These are phyloP conservation scores for Pichia cephalocereana DNA, from an alignment of 805 yeast genomes.

Conservation along the genomic window DNA sequence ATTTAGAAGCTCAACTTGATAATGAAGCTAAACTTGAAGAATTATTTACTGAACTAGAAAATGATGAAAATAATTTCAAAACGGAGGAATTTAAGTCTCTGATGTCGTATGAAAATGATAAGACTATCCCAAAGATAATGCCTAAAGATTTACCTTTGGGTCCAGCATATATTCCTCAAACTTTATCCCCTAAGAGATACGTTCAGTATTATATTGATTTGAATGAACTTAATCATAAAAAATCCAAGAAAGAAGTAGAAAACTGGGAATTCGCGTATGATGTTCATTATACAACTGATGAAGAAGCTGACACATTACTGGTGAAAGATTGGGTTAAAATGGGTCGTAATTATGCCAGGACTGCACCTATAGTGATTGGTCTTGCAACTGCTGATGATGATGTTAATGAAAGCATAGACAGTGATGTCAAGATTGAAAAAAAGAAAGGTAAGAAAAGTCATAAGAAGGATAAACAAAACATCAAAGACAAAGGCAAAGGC, in stretches of 20 bases:
- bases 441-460: neutral
- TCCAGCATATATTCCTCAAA: conserved; percentile 66
- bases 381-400: neutral
- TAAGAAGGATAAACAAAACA: neutral
- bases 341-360: conserved; percentile 42
- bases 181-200: conserved; percentile 64
- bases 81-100: conserved; percentile 5
- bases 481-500: too few relatives aligned
- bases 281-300: conserved; percentile 63
- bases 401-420: neutral
- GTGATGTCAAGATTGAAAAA: conserved; percentile 1
- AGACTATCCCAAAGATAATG: conserved; percentile 51
- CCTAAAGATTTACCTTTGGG: conserved; percentile 51
- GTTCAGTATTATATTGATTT: conserved; percentile 71
- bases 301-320: conserved; percentile 42
- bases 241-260: conserved; percentile 25
- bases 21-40: conserved; percentile 5
- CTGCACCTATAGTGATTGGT: conserved; percentile 20
- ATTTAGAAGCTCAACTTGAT: conserved; percentile 5
- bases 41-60: conserved; percentile 5
- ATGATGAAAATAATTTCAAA: conserved; percentile 10
- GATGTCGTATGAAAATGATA: conserved; percentile 31
- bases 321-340: conserved; percentile 55
- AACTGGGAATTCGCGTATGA: conserved; percentile 44
- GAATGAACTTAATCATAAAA: conserved; percentile 13